Conservation (phyloP, 257 asterid species). For the Echium plantagineum region DNA sequence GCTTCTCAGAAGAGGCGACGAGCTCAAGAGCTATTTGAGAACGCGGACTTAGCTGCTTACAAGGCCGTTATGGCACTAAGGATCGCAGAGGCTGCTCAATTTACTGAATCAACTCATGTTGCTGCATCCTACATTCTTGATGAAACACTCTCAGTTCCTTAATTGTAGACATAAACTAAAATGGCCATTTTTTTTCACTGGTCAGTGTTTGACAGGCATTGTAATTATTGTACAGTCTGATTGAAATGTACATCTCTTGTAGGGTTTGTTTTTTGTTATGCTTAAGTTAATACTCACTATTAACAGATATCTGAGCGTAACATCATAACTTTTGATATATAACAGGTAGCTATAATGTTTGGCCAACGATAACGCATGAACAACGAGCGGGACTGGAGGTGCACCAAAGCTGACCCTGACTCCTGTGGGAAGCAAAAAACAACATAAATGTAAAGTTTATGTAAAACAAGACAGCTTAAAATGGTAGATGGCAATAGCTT, state of each 20-base stretch:
- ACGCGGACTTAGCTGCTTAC: slow-evolving; percentile 78
- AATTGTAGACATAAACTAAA: not conserved
- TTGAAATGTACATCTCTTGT: not conserved
- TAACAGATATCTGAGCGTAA: too few relatives aligned
- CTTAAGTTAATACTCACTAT: too few relatives aligned
- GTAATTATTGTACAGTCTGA: not conserved
- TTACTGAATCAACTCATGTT: slow-evolving; percentile 12
- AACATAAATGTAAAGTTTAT: too few relatives aligned
- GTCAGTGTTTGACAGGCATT: not conserved
- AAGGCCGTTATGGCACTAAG: slow-evolving; percentile 77
- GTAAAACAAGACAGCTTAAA: too few relatives aligned
- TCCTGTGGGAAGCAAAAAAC: too few relatives aligned
- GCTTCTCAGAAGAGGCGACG: slow-evolving; percentile 62
- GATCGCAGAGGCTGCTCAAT: slow-evolving; percentile 69
- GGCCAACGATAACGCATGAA: too few relatives aligned
- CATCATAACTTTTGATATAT: too few relatives aligned
- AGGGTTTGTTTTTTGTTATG: too few relatives aligned
- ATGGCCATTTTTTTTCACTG: not conserved
- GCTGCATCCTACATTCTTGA: slow-evolving; percentile 6
- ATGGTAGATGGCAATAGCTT: too few relatives aligned
- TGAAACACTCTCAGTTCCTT: not conserved
- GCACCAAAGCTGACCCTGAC: too few relatives aligned
- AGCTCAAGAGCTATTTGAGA: slow-evolving; percentile 77
- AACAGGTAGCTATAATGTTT: too few relatives aligned
- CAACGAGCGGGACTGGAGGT: too few relatives aligned